phyloP scores from a whole-genome alignment of 257 asterid genomes.

The Solanum clarkiae region DNA sequence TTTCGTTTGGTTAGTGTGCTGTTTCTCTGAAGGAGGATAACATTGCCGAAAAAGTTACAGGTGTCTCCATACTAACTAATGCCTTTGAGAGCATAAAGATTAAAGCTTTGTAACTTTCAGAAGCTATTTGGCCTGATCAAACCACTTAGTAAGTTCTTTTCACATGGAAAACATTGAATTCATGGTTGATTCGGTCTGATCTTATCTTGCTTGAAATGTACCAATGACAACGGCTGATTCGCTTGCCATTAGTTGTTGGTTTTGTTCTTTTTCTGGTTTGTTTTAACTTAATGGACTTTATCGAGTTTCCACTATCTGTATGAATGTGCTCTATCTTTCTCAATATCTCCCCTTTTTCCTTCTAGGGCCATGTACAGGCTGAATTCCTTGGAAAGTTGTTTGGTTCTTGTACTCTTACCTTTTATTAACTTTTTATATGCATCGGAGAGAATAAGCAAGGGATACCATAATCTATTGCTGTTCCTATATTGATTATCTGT shows the following conservation, averaged over 20 bases:
- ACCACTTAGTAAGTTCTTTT: background rate
- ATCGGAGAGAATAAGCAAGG: background rate
- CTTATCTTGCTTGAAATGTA: background rate
- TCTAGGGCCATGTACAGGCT: background rate
- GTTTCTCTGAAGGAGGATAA: background rate
- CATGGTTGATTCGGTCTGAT: background rate
- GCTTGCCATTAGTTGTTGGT: background rate
- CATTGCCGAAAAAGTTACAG: background rate
- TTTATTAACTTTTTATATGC: background rate
- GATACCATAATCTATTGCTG: background rate
- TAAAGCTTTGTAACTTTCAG: background rate
- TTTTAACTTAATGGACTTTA: background rate
- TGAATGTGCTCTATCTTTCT: background rate
- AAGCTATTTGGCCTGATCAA: background rate
- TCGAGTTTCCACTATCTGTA: background rate
- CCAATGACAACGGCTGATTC: background rate
- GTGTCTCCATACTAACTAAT: background rate
- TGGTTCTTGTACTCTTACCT: conserved; percentile 2
- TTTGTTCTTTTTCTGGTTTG: background rate
- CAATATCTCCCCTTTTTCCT: conserved; percentile 1
- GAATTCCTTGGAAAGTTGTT: background rate
- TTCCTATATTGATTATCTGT: background rate
- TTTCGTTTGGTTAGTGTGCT: background rate
- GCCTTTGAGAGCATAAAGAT: background rate
- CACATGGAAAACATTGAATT: background rate